Base-by-base conservation (phyloP, 192 early-diverging fungal genomes). In the Gigaspora rosea region DNA sequence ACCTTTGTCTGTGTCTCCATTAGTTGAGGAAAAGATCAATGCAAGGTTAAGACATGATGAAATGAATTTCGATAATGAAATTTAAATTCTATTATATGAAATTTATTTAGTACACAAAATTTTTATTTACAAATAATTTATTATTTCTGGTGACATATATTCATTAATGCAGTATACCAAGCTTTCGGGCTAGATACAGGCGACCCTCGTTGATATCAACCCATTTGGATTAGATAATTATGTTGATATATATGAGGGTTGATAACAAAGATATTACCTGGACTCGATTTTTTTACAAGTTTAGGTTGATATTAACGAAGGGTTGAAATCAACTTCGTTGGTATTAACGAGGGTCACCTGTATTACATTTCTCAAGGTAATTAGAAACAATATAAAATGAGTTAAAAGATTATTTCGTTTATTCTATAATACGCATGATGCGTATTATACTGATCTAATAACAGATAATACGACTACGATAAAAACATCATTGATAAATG, bases 261-360 rank as follows among this genome's bases (percentile, higher is more conserved):
- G 82, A 79, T 10, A 54, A 82, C 36, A 52, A 47, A 3, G 85
- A 84, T 22, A 80, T 80, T 0, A 80, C 81, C 52, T 76, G 18
- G 9, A 82, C 84, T 6, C 27, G 27, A 27, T 27, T 27, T 72
- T 50, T 4, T 71, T 52, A 11, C 49, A 27, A 27, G 27, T 27
- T 27, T 27, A 27, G 27, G 27, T 27, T 27, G 27, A 27, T 27
- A 27, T 27, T 27, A 27, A 27, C 1, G 27, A 27, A 1, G 27
- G 27, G 27, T 27, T 27, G 27, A 27, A n/a, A n/a, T n/a, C n/a
- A n/a, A n/a, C n/a, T n/a, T n/a, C 67, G 22, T 57, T 32, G 2
- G 58, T 58, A 22, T 33, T 8, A 8, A 86, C 1, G 32, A 65
- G 80, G 51, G 11, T 78, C 65, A 20, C 66, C 75, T 51, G 87